phyloP scores from a whole-genome alignment of 352 stramenopile species.

The Pythium biforme region DNA sequence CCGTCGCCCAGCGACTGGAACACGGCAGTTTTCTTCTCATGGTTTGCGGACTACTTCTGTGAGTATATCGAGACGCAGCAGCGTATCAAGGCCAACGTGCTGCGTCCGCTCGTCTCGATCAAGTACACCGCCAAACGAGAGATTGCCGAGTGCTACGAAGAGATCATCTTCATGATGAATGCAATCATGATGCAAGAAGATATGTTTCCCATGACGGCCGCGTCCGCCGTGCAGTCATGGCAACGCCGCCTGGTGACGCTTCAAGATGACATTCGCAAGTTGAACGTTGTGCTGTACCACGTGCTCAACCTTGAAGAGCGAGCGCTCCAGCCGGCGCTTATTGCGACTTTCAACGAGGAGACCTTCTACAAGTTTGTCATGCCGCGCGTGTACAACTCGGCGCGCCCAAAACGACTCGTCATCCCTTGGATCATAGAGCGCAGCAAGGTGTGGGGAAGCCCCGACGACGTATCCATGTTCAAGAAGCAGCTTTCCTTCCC shows the following conservation, averaged over 20 bases:
- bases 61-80: slow-evolving; percentile 72
- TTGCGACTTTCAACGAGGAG: slow-evolving; percentile 63
- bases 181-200: slow-evolving; percentile 59
- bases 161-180: slow-evolving; percentile 62
- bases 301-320: slow-evolving; percentile 71
- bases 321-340: slow-evolving; percentile 53
- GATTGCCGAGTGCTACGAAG: slow-evolving; percentile 62
- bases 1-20: slow-evolving; percentile 17
- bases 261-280: slow-evolving; percentile 68
- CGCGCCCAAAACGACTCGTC: slow-evolving; percentile 62
- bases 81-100: slow-evolving; percentile 57
- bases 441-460: slow-evolving; percentile 65
- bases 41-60: slow-evolving; percentile 77
- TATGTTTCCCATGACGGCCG: slow-evolving; percentile 42
- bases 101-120: slow-evolving; percentile 58
- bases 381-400: slow-evolving; percentile 65
- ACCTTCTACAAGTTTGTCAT: slow-evolving; percentile 78
- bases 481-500: slow-evolving; percentile 76
- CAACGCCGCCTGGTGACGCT: slow-evolving; percentile 42
- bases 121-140: slow-evolving; percentile 54
- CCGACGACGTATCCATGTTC: slow-evolving; percentile 55
- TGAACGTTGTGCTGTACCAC: slow-evolving; percentile 68
- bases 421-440: slow-evolving; percentile 84
- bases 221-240: slow-evolving; percentile 48
- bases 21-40: slow-evolving; percentile 54